Evolutionary conservation across 2,329 filamentous ascomycete species (phyloP).

Genomic region (Pestalotiopsis fici): DNA sequence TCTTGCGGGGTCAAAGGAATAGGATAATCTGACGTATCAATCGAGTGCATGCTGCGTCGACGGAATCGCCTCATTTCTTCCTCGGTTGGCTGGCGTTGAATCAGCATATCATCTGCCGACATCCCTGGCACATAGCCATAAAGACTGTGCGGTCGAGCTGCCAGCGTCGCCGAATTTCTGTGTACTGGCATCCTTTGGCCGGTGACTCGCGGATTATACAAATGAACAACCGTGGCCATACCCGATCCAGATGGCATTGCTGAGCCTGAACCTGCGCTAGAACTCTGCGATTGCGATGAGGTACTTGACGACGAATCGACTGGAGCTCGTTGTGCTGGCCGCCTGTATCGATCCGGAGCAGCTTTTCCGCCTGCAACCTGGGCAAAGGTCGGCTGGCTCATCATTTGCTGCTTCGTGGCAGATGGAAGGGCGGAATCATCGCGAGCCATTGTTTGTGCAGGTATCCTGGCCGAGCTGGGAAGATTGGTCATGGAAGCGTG

Average conservation of each 20-base stretch:
- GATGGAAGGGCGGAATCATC: conserved; percentile 53
- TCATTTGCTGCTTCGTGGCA: conserved; percentile 42
- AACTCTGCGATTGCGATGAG: conserved; percentile 24
- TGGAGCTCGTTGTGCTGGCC: conserved; percentile 55
- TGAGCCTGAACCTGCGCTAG: conserved; percentile 36
- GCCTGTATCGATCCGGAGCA: conserved; percentile 82
- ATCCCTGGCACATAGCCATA: conserved; percentile 46
- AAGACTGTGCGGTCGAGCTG: conserved; percentile 54
- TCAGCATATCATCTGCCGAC: conserved; percentile 68
- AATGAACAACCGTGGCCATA: conserved; percentile 55
- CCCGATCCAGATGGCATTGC: conserved; percentile 51
- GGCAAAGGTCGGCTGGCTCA: conserved; percentile 51
- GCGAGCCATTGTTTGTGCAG: conserved; percentile 43
- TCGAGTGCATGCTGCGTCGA: conserved; percentile 78
- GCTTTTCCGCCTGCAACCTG: conserved; percentile 64
- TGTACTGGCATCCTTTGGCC: conserved; percentile 31
- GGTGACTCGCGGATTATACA: conserved; percentile 49
- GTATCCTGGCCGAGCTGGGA: conserved; percentile 33
- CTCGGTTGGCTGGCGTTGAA: conserved; percentile 55
- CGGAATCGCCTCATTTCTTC: conserved; percentile 77
- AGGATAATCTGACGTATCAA: conserved; percentile 48
- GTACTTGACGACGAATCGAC: conserved; percentile 43
- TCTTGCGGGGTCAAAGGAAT: conserved; percentile 38
- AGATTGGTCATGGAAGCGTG: conserved; percentile 39
- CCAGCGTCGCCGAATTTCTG: conserved; percentile 33